Evolutionary conservation across 116 monocot genomes (phyloP).

Genomic region (Papilionanthe hybrid): DNA sequence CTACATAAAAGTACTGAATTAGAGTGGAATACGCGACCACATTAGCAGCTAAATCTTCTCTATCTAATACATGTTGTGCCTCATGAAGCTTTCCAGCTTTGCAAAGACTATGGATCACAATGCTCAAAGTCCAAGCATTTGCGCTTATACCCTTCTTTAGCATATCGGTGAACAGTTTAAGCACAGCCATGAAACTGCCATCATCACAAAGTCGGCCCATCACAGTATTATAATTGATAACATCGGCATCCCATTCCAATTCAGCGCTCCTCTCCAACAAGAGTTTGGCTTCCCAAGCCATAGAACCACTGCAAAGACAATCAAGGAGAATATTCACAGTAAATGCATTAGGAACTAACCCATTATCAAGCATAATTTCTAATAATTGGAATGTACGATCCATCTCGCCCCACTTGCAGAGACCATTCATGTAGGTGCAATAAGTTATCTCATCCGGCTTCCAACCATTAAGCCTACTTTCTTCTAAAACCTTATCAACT

Average conservation of each 20-base stretch:
- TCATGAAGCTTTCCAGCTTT: conserved; percentile 22
- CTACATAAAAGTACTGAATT: conserved; percentile 19
- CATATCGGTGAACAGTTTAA: conserved; percentile 31
- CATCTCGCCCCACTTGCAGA: conserved; percentile 20
- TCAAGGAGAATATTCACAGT: conserved; percentile 33
- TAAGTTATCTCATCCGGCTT: conserved; percentile 29
- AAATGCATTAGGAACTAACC: conserved; percentile 20
- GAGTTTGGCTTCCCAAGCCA: conserved; percentile 17
- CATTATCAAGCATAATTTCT: conserved; percentile 19
- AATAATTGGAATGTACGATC: conserved; percentile 14
- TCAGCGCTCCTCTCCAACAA: conserved; percentile 27
- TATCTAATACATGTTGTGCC: conserved; percentile 22
- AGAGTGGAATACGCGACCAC: conserved; percentile 21
- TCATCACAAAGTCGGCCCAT: conserved; percentile 31
- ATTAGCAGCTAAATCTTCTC: conserved; percentile 15
- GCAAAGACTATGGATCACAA: conserved; percentile 31
- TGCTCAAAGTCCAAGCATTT: conserved; percentile 24
- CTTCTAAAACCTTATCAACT: conserved; percentile 18
- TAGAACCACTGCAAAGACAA: conserved; percentile 24
- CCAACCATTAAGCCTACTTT: conserved; percentile 22
- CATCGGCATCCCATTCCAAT: conserved; percentile 31
- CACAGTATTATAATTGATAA: conserved; percentile 34
- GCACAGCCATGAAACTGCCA: conserved; percentile 13
- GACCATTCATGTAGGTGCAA: conserved; percentile 29
- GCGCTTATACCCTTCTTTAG: conserved; percentile 26